Evolutionary conservation across 2,329 filamentous ascomycete genomes (phyloP).

Genomic region (Sclerotinia minor): DNA sequence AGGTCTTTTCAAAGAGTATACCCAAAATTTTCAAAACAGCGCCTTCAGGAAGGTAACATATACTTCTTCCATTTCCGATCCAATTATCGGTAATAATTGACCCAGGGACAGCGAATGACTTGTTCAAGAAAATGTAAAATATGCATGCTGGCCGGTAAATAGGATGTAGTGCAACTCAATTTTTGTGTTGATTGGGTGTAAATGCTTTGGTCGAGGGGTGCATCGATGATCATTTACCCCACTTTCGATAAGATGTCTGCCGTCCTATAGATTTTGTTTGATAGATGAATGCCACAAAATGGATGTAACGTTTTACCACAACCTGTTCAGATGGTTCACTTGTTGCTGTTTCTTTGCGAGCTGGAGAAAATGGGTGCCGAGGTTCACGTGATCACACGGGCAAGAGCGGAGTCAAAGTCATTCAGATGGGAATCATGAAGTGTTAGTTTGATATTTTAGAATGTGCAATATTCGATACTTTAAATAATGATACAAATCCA

Average conservation of each 20-base stretch:
- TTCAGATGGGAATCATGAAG: neutral
- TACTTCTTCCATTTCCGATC: neutral
- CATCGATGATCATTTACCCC: constrained; percentile 10
- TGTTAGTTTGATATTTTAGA: neutral
- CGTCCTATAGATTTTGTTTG: neutral
- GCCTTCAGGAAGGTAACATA: neutral
- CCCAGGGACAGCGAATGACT: neutral
- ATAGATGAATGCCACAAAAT: neutral
- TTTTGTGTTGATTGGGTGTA: neutral
- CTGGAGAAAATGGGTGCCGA: too few species aligned
- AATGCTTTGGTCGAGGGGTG: constrained; percentile 1
- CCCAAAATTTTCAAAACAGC: too few species aligned
- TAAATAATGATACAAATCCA: constrained; percentile 1
- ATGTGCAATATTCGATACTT: neutral
- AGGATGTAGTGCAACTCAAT: neutral
- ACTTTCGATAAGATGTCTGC: neutral
- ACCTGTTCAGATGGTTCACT: neutral
- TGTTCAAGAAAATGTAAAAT: neutral
- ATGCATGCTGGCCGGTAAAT: neutral
- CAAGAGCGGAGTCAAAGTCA: neutral
- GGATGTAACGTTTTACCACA: constrained; percentile 18
- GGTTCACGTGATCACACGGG: neutral
- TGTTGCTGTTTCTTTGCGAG: too few species aligned
- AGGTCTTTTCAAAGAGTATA: neutral
- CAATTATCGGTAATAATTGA: neutral